phyloP scores from a whole-genome alignment of 768 basidiomycete genomes.

The Epithele typhae region DNA sequence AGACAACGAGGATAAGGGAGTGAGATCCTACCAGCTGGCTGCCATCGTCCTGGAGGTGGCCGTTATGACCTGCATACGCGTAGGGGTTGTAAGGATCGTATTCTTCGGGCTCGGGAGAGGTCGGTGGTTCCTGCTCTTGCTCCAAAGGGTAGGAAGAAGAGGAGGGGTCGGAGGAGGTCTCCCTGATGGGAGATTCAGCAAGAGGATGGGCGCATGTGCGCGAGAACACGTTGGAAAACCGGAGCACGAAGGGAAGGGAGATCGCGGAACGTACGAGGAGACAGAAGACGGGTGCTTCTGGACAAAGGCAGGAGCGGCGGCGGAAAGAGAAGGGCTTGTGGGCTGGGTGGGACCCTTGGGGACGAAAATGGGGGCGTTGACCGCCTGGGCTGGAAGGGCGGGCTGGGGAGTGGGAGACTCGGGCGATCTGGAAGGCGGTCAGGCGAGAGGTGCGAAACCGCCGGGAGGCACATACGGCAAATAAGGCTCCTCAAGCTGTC shows the following conservation, averaged over 20 bases:
- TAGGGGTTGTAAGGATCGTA: constrained; percentile 29
- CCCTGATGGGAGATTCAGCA: constrained; percentile 5
- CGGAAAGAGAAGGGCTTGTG: constrained; percentile 14
- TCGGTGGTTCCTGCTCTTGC: constrained; percentile 11
- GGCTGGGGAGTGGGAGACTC: constrained; percentile 40
- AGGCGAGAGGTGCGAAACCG: neutral
- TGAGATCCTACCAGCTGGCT: constrained; percentile 34
- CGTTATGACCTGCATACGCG: constrained; percentile 19
- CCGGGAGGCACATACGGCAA: constrained; percentile 23
- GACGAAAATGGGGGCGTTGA: constrained; percentile 83
- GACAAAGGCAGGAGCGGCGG: constrained; percentile 9
- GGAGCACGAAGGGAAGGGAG: neutral
- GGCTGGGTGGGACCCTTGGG: constrained; percentile 47
- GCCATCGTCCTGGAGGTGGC: constrained; percentile 22
- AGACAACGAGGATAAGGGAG: neutral
- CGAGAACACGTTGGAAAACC: too few relatives aligned
- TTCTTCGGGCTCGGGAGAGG: constrained; percentile 16
- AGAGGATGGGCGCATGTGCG: too few relatives aligned
- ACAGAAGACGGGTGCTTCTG: constrained; percentile 9
- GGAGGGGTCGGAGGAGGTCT: constrained; percentile 10
- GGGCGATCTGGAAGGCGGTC: constrained; percentile 31
- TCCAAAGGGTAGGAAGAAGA: constrained; percentile 18
- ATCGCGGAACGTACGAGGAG: constrained; percentile 5
- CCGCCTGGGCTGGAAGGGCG: constrained; percentile 54
- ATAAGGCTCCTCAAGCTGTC: constrained; percentile 21